Conservation (phyloP, 2,329 filamentous ascomycete genomes). For the Didymellaceae sp. region DNA sequence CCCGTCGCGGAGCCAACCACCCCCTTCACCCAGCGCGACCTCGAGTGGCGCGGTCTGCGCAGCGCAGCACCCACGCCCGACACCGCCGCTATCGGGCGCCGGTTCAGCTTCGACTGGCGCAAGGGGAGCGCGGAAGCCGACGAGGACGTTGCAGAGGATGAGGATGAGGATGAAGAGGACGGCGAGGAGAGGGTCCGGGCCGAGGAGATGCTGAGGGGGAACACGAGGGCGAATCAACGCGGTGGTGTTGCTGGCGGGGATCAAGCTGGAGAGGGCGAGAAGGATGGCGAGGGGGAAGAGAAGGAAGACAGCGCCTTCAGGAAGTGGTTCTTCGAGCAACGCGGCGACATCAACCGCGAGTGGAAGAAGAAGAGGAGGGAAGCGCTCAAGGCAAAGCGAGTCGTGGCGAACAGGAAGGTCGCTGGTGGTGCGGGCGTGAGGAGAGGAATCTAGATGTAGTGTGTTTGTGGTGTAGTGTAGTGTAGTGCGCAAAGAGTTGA, state of each 20-base stretch:
- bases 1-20: constrained; percentile 69
- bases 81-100: constrained; percentile 76
- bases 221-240: background rate
- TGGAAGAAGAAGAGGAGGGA: constrained; percentile 65
- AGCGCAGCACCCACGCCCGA: constrained; percentile 95
- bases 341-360: constrained; percentile 56
- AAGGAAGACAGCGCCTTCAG: constrained; percentile 63
- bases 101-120: constrained; percentile 61
- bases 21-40: constrained; percentile 80
- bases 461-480: background rate
- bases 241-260: constrained; percentile 37
- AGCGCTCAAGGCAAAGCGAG: constrained; percentile 65
- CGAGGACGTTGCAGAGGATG: constrained; percentile 38
- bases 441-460: background rate
- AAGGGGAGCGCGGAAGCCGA: constrained; percentile 53
- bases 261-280: constrained; percentile 22
- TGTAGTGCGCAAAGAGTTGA: no score
- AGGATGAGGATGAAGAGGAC: constrained; percentile 16
- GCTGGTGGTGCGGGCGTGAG: constrained; percentile 18
- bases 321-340: constrained; percentile 66
- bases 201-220: no score
- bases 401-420: constrained; percentile 64
- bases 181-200: no score
- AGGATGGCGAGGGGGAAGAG: constrained; percentile 25
- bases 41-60: constrained; percentile 75